Conservation (phyloP, 73 alveolate species). For the Breviolum minutum region DNA sequence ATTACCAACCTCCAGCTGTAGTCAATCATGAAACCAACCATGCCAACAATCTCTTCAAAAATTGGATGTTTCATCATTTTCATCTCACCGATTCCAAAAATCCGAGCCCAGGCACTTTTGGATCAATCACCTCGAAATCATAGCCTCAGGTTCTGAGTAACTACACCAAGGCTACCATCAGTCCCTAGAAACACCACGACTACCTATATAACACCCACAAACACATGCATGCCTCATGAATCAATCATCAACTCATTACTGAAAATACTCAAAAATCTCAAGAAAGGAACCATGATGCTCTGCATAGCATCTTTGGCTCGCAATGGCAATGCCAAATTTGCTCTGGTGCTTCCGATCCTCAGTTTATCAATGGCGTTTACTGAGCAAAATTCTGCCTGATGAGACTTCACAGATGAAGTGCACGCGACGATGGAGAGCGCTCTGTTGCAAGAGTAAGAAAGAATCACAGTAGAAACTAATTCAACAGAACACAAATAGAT, state of each 20-base stretch:
- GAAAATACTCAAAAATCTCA: too few species aligned
- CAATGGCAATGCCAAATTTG: constrained; percentile 63
- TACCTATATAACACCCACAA: not conserved
- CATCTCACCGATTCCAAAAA: too few species aligned
- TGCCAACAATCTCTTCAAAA: too few species aligned
- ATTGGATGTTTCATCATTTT: too few species aligned
- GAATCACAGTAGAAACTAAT: too few species aligned
- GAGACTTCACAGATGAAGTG: too few species aligned
- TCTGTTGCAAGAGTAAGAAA: too few species aligned
- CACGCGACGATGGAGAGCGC: too few species aligned
- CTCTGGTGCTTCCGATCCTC: constrained; percentile 39
- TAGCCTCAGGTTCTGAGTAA: not conserved
- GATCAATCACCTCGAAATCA: constrained; percentile 25
- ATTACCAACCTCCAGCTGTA: not conserved
- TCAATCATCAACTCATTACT: too few species aligned
- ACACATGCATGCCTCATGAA: not conserved
- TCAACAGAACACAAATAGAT: too few species aligned
- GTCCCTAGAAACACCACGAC: not conserved
- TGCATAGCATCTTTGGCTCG: constrained; percentile 84
- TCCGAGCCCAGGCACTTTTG: not conserved
- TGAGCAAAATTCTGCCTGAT: too few species aligned
- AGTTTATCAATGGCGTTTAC: not conserved
- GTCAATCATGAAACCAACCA: not conserved
- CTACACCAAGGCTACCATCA: not conserved
- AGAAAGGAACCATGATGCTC: not conserved